phyloP scores from a whole-genome alignment of 2,329 filamentous ascomycete genomes.

The Lachnellula subtilissima region DNA sequence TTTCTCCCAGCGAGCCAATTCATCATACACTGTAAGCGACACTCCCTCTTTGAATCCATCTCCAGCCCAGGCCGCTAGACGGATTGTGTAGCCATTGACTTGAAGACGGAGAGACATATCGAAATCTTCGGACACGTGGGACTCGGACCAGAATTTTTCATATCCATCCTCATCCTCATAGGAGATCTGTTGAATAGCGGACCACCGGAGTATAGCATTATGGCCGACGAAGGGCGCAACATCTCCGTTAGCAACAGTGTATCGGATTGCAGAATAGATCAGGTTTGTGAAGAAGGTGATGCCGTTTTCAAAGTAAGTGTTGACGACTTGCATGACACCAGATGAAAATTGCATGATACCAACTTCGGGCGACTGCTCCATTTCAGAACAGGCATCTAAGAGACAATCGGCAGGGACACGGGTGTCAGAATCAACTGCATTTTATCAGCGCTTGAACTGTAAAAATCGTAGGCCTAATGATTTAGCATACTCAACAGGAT shows the following conservation, averaged over 20 bases:
- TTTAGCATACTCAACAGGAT: conserved; percentile 55
- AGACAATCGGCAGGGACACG: conserved; percentile 74
- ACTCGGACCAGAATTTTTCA: conserved; percentile 79
- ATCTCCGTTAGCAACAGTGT: conserved; percentile 71
- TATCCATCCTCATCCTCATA: conserved; percentile 66
- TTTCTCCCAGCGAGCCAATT: conserved; percentile 81
- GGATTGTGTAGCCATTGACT: conserved; percentile 66
- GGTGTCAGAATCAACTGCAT: conserved; percentile 65
- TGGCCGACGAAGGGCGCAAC: conserved; percentile 78
- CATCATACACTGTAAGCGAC: conserved; percentile 78
- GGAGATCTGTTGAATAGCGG: conserved; percentile 67
- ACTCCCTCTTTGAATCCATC: conserved; percentile 81
- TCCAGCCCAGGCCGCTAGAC: conserved; percentile 66
- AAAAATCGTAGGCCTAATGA: conserved; percentile 14
- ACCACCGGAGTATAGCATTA: conserved; percentile 72
- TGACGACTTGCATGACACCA: conserved; percentile 73
- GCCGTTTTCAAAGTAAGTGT: conserved; percentile 67
- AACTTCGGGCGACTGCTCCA: conserved; percentile 74
- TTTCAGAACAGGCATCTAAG: conserved; percentile 73
- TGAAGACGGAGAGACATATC: conserved; percentile 77
- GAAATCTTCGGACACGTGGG: conserved; percentile 75
- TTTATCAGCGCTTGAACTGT: conserved; percentile 11
- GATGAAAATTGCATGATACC: conserved; percentile 75
- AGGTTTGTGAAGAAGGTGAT: conserved; percentile 70
- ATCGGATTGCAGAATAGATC: conserved; percentile 72